Conservation (phyloP, 2,329 filamentous ascomycete species). For the Claviceps lovelessii region DNA sequence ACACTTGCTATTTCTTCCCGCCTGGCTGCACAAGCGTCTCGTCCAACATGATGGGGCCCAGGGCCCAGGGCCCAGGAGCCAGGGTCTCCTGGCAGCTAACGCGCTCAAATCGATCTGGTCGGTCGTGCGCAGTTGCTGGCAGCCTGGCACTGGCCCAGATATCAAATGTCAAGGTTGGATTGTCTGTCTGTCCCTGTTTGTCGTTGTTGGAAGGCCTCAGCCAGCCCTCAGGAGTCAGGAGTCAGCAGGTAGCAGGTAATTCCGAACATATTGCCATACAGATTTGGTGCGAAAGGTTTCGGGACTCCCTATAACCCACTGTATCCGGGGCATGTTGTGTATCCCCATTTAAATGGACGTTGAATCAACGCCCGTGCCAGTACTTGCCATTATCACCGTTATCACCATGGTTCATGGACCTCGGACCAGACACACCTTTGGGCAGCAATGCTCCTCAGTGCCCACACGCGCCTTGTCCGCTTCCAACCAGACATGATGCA, state of each 20-base stretch:
- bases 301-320: no score
- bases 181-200: neutral
- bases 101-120: no score
- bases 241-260: no score
- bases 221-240: no score
- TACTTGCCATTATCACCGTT: no score
- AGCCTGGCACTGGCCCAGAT: neutral
- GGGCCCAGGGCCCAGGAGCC: neutral
- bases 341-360: neutral
- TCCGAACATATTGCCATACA: no score
- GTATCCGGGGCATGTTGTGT: no score
- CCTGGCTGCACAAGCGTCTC: neutral
- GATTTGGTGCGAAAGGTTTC: no score
- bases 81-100: no score
- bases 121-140: no score
- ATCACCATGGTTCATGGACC: no score
- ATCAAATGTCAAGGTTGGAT: neutral
- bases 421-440: constrained; percentile 1
- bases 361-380: no score
- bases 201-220: neutral
- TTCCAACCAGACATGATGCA: neutral
- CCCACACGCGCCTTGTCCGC: neutral
- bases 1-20: neutral
- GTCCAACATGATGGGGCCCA: neutral
- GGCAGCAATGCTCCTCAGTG: constrained; percentile 9